Conservation (phyloP, 805 yeast genomes). For the Kazachstania africana region DNA sequence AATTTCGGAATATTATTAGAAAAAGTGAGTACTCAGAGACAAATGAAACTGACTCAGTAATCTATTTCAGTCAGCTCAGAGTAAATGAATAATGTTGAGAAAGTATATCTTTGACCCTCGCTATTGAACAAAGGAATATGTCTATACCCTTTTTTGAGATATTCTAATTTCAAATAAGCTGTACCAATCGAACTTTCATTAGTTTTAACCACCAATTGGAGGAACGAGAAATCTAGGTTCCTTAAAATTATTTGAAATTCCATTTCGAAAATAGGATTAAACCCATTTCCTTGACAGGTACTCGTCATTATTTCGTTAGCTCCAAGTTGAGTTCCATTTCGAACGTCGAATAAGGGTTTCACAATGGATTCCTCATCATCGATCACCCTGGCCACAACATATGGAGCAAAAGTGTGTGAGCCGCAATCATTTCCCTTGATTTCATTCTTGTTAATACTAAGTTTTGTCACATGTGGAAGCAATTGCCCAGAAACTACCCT, state of each 20-base stretch:
- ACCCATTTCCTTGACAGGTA: constrained; percentile 56
- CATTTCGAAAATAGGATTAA: constrained; percentile 76
- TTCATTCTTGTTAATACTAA: constrained; percentile 41
- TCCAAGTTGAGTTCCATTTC: constrained; percentile 13
- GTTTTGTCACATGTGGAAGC: constrained; percentile 34
- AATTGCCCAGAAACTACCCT: constrained; percentile 80
- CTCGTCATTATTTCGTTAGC: constrained; percentile 15
- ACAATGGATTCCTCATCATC: constrained; percentile 6
- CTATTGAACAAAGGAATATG: constrained; percentile 66
- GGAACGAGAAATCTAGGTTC: constrained; percentile 38
- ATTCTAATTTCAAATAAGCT: constrained; percentile 46
- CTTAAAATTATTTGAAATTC: constrained; percentile 32
- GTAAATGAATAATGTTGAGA: constrained; percentile 42
- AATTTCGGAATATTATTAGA: no score
- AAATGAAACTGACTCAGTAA: no score
- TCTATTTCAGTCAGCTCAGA: constrained; percentile 4
- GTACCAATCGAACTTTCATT: constrained; percentile 40
- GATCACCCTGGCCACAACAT: constrained; percentile 15
- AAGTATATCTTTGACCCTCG: constrained; percentile 68
- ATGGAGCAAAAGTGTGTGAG: constrained; percentile 17
- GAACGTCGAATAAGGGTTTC: constrained; percentile 10
- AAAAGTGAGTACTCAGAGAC: no score
- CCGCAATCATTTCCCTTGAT: constrained; percentile 4
- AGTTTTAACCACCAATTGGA: constrained; percentile 41
- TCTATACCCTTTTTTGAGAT: constrained; percentile 67